Evolutionary conservation across 2,329 filamentous ascomycete species (phyloP), one percentile per base, ranked within the genome.

Genomic region (Coniochaeta sp.): DNA sequence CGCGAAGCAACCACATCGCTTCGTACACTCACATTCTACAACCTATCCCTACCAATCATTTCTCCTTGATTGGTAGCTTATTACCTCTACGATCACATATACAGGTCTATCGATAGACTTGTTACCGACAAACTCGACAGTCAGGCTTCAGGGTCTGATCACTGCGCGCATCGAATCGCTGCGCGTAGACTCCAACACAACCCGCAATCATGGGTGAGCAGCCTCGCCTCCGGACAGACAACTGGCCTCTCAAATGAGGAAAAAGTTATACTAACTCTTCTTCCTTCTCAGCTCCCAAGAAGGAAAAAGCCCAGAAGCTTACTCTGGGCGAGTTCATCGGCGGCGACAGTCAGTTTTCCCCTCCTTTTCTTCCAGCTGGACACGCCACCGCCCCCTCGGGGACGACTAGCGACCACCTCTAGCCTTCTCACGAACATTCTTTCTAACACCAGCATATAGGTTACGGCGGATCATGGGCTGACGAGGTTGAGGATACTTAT

Each of bases 271-370:
- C 38, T 42, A 42, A 42, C 10, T 6, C 22, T 5, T 13, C 38
- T 26, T 14, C n/a, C 18, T 26, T 14, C n/a, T 42, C 66, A 95
- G 91, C 88, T 81, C 92, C 91, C 61, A 89, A 91, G 72, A 95
- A 95, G 78, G 88, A 90, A 78, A 86, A 95, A 75, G 80, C 83
- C 72, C 87, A 95, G 84, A 99, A 95, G 81, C 92, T 99, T 88
- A 90, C 89, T 78, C 85, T 97, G 69, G 89, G 90, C 79, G 89
- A 90, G 75, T 99, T 99, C 82, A 82, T 99, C 79, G 81, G 81
- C 68, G 90, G 96, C 72, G 82, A 90, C 73, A 86, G 92, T 96
- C 81, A 73, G 89, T 78, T 51, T 58, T 56, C 56, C 54, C 58
- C n/a, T n/a, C n/a, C n/a, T 14, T 42, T 18, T 10, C 38, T 42